Evolutionary conservation across 2,329 filamentous ascomycete genomes (phyloP).

Genomic region (Huntiella bhutanensis): DNA sequence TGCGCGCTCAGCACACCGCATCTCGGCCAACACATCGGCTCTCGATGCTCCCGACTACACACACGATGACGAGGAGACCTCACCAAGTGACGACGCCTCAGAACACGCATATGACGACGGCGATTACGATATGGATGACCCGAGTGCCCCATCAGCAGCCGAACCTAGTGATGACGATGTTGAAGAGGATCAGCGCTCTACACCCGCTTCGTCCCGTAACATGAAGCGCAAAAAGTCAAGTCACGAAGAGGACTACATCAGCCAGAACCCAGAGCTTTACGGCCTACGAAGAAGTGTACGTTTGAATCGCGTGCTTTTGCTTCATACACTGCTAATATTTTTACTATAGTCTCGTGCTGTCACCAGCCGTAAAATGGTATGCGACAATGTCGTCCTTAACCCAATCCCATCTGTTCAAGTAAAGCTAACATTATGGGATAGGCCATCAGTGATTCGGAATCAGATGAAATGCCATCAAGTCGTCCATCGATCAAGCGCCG

Average conservation of each 20-base stretch:
- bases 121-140: slow-evolving; percentile 57
- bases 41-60: slow-evolving; percentile 20
- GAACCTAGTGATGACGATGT: slow-evolving; percentile 7
- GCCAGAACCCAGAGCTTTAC: slow-evolving; percentile 85
- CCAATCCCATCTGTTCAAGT: not conserved
- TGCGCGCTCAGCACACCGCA: slow-evolving; percentile 34
- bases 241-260: slow-evolving; percentile 67
- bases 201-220: slow-evolving; percentile 45
- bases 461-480: slow-evolving; percentile 39
- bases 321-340: slow-evolving; percentile 4
- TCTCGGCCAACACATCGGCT: slow-evolving; percentile 24
- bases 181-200: slow-evolving; percentile 26
- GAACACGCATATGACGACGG: slow-evolving; percentile 45
- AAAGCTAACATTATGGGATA: slow-evolving; percentile 14
- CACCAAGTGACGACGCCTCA: slow-evolving; percentile 22
- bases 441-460: slow-evolving; percentile 37
- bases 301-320: slow-evolving; percentile 4
- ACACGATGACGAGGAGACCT: slow-evolving; percentile 24
- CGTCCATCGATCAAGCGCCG: slow-evolving; percentile 52
- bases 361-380: slow-evolving; percentile 38
- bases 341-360: slow-evolving; percentile 32
- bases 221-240: slow-evolving; percentile 53
- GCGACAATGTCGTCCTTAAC: slow-evolving; percentile 5
- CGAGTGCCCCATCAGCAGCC: slow-evolving; percentile 23
- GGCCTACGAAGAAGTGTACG: slow-evolving; percentile 81